Evolutionary conservation across 2,329 filamentous ascomycete species (phyloP), one percentile per base, ranked within the genome.

Genomic region (Tolypocladium pustulatum): DNA sequence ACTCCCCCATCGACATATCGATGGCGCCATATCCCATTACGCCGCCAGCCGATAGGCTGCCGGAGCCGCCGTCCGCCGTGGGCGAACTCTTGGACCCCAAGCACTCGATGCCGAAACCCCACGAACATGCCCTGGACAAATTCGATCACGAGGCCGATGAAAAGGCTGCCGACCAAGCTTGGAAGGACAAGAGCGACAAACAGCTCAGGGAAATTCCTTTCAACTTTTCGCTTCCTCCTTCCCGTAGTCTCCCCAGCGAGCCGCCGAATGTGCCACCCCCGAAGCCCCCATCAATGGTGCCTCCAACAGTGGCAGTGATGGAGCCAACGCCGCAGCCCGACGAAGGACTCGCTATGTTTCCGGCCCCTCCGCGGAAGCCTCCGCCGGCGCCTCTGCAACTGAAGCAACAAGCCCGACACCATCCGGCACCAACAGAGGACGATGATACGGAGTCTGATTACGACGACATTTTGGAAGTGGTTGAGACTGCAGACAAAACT

Each of bases 301-400:
- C 72, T 54, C 77, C 76, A 9, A 68, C 67, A 5, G 66, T 79
- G 37, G 67, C 76, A 5, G 61, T 76, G 9, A 71, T 75, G 34
- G 75, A 79, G 59, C 71, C 79, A 15, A 76, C 75, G 1, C 74
- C 78, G 1, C 69, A 72, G 41, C 64, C 75, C 17, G 76, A 80
- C 38, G 75, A 79, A 34, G 75, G 74, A 3, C 66, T 78, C 5
- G 69, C 74, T 12, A 77, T 79, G 61, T 85, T 85, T 59, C 78
- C 81, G 2, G 81, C 85, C 1, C 85, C 87, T 17, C 82, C 83
- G 55, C 83, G 92, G 60, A 97, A 96, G 71, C 84, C 87, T 7
- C 91, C 92, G 3, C 93, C 93, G 54, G 89, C 91, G 15, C 92
- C 93, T 2, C 73, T 97, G 57, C 87, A 92, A 67, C 78, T 97